These are phyloP conservation scores for Acanthamoeba castellanii DNA, from an alignment of 208 protist species.

Conservation along the genomic window DNA sequence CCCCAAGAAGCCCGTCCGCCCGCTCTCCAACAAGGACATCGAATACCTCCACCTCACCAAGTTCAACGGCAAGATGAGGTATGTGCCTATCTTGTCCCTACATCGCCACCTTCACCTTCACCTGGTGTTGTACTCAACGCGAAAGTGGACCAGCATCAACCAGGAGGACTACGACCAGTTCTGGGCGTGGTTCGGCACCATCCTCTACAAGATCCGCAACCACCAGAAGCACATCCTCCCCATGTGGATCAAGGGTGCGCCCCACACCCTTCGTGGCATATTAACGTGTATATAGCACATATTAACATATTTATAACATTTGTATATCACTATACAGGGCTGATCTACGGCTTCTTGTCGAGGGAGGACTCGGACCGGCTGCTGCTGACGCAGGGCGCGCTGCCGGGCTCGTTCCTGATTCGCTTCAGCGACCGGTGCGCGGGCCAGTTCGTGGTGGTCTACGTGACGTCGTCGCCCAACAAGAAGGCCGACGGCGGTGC, in stretches of 20 bases:
- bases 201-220: conserved; percentile 69
- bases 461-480: conserved; percentile 25
- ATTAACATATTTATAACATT: too few relatives aligned
- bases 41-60: conserved; percentile 65
- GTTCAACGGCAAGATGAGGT: conserved; percentile 62
- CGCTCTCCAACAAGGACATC: conserved; percentile 71
- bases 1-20: conserved; percentile 51
- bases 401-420: conserved; percentile 67
- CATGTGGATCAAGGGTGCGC: conserved; percentile 68
- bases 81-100: too few relatives aligned
- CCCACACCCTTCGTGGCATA: not conserved
- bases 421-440: conserved; percentile 61
- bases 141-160: conserved; percentile 36
- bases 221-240: conserved; percentile 73
- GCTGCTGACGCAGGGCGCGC: conserved; percentile 29
- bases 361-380: conserved; percentile 66
- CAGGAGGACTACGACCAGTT: conserved; percentile 70
- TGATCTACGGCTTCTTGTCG: conserved; percentile 63
- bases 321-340: not conserved
- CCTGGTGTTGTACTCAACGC: not conserved
- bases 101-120: not conserved
- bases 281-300: too few relatives aligned
- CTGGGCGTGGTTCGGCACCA: conserved; percentile 71
- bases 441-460: conserved; percentile 69
- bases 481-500: not conserved